phyloP scores from a whole-genome alignment of 768 basidiomycete species.

The Amanita jacksonii region DNA sequence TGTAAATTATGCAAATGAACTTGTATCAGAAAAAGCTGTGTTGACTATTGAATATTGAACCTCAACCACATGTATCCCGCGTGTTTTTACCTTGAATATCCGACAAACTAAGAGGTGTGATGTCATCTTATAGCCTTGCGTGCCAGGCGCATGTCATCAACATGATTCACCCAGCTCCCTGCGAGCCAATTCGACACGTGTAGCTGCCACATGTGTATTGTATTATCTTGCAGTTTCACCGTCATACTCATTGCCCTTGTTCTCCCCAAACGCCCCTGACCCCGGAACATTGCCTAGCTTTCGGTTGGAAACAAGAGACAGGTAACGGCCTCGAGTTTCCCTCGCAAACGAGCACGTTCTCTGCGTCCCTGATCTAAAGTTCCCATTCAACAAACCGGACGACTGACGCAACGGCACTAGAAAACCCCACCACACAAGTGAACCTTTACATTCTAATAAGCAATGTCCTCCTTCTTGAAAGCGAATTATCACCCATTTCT shows the following conservation, averaged over 20 bases:
- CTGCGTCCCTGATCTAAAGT: too few species aligned
- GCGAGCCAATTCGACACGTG: not conserved
- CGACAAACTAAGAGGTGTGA: not conserved
- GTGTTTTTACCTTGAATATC: not conserved
- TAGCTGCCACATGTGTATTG: not conserved
- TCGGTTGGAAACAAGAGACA: too few species aligned
- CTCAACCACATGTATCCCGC: constrained; percentile 4
- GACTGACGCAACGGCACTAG: not conserved
- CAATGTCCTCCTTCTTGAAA: constrained; percentile 26
- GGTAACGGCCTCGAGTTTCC: too few species aligned
- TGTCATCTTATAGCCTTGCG: not conserved
- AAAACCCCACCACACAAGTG: too few species aligned
- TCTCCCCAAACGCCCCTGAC: too few species aligned
- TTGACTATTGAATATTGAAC: too few species aligned
- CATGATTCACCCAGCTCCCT: not conserved
- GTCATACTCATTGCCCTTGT: too few species aligned
- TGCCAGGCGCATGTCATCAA: not conserved
- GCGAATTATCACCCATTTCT: constrained; percentile 53
- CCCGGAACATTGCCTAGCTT: not conserved
- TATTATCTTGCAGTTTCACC: not conserved
- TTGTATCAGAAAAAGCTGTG: too few species aligned
- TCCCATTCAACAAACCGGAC: too few species aligned
- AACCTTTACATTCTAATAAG: constrained; percentile 19
- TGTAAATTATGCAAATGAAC: constrained; percentile 16
- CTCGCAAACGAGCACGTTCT: too few species aligned